Conservation (phyloP, 2,329 filamentous ascomycete species). For the Sarocladium kiliense region DNA sequence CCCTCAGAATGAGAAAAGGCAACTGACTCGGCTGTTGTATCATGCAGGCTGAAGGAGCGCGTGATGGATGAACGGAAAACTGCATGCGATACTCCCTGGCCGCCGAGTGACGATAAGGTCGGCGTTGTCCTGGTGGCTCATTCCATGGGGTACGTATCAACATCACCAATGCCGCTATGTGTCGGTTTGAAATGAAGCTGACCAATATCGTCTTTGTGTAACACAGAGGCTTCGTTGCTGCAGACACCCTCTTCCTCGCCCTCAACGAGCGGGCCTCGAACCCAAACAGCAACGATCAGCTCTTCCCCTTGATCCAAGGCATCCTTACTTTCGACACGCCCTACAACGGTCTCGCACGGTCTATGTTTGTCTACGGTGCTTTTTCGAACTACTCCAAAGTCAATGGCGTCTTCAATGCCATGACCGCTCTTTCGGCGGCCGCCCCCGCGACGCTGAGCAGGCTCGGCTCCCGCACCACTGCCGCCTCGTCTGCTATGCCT, state of each 20-base stretch:
- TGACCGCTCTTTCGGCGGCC: slow-evolving; percentile 46
- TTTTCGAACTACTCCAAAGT: slow-evolving; percentile 56
- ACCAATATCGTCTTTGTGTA: not conserved
- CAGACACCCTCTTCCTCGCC: slow-evolving; percentile 71
- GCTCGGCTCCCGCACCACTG: slow-evolving; percentile 26
- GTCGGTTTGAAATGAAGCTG: not conserved
- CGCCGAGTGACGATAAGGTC: slow-evolving; percentile 75
- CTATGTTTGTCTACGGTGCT: slow-evolving; percentile 56
- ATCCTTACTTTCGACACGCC: slow-evolving; percentile 83
- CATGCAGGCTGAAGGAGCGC: slow-evolving; percentile 65
- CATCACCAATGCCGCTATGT: too few species aligned
- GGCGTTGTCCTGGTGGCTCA: slow-evolving; percentile 77
- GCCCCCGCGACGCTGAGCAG: slow-evolving; percentile 39
- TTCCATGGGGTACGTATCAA: slow-evolving; percentile 59
- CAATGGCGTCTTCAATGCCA: slow-evolving; percentile 50
- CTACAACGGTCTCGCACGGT: slow-evolving; percentile 60
- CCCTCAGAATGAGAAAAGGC: not conserved
- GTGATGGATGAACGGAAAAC: slow-evolving; percentile 74
- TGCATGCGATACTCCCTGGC: slow-evolving; percentile 64
- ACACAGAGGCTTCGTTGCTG: slow-evolving; percentile 69
- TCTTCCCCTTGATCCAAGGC: slow-evolving; percentile 78
- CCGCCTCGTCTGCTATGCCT: slow-evolving; percentile 9
- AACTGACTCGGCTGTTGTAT: not conserved
- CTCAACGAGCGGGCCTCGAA: slow-evolving; percentile 54
- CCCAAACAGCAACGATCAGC: slow-evolving; percentile 31